phyloP scores from a whole-genome alignment of 176 grass and related monocot genomes.

The Areca catechu region DNA sequence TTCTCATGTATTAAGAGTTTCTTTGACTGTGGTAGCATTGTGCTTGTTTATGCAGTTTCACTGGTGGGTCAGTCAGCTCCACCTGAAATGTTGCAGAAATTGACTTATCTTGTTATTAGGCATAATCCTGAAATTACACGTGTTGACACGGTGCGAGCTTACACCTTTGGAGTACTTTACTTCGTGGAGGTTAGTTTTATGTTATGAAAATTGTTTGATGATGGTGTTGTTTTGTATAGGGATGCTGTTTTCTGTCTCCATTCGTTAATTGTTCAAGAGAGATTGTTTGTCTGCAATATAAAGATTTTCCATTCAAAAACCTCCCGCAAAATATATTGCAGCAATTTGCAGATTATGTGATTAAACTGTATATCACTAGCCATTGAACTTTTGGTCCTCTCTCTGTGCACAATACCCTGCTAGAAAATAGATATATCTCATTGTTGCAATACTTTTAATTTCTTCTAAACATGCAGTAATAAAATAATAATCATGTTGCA shows the following conservation, averaged over 20 bases:
- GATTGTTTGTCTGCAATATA: background rate
- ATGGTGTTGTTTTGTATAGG: background rate
- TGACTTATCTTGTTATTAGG: constrained; percentile 21
- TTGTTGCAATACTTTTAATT: too few species aligned
- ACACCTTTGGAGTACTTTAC: constrained; percentile 19
- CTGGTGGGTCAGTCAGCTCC: constrained; percentile 19
- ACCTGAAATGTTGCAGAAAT: constrained; percentile 26
- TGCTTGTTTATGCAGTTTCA: constrained; percentile 8
- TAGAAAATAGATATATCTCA: too few species aligned
- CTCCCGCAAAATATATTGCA: too few species aligned
- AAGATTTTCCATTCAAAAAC: too few species aligned
- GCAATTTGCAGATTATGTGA: too few species aligned
- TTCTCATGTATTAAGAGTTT: too few species aligned
- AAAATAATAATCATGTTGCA: too few species aligned
- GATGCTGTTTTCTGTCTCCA: background rate
- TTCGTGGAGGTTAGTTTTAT: constrained; percentile 22
- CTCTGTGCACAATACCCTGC: too few species aligned
- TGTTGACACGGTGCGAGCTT: constrained; percentile 26
- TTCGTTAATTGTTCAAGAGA: background rate
- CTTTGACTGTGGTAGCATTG: too few species aligned
- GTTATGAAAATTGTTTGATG: background rate
- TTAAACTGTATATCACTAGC: too few species aligned
- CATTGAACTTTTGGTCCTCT: too few species aligned
- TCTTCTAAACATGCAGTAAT: too few species aligned
- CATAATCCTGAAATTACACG: constrained; percentile 16